Evolutionary conservation across 1,139 yeast species (phyloP).

Genomic region (Scheffersomyces cryptocercus): DNA sequence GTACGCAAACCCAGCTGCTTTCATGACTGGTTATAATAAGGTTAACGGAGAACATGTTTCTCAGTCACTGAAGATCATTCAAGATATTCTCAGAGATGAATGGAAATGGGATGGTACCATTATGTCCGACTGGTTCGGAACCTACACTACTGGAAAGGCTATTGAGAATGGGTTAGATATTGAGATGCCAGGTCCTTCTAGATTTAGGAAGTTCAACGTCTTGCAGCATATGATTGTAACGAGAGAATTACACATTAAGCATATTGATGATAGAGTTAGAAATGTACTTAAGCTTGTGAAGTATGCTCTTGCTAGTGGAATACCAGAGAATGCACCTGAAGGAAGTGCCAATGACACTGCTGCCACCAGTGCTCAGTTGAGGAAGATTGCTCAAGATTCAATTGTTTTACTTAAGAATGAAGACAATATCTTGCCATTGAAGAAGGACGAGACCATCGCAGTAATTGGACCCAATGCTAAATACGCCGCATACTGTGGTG

Average conservation of each 20-base stretch:
- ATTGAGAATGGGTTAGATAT: conserved; percentile 12
- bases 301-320: conserved; percentile 7
- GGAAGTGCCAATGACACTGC: conserved; percentile 3
- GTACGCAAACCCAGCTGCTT: conserved; percentile 9
- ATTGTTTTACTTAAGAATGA: conserved; percentile 8
- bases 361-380: too few relatives aligned
- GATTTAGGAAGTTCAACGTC: conserved; percentile 4
- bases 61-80: conserved; percentile 5
- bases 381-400: too few relatives aligned
- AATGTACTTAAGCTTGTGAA: conserved; percentile 11
- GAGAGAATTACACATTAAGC: conserved; percentile 9
- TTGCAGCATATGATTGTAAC: conserved; percentile 5
- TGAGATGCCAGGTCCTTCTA: conserved; percentile 16
- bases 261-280: conserved; percentile 11
- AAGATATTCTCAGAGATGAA: conserved; percentile 9
- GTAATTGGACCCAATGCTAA: conserved; percentile 12
- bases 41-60: conserved; percentile 14
- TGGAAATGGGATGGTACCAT: conserved; percentile 14
- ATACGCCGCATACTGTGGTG: conserved; percentile 12
- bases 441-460: conserved; percentile 10
- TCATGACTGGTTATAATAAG: conserved; percentile 13
- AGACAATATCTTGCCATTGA: conserved; percentile 11
- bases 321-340: conserved; percentile 7
- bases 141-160: conserved; percentile 8
- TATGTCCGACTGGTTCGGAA: conserved; percentile 16